Evolutionary conservation across 345 rosid species (phyloP).

Genomic region (Moricandia moricandioides): DNA sequence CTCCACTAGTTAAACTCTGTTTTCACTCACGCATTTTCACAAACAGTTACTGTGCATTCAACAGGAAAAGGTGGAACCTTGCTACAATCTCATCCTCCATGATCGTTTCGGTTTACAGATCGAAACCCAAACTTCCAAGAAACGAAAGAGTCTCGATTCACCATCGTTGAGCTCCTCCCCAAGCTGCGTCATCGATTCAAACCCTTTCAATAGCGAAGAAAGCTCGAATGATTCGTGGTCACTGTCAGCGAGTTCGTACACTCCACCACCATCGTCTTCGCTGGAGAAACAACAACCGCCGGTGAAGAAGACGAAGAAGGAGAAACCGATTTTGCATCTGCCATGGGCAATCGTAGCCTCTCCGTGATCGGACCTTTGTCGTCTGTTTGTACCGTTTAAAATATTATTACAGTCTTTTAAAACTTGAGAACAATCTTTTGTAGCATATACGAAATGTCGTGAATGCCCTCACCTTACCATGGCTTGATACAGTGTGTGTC

Average conservation of each 20-base stretch:
- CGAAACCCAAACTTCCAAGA: slow-evolving; percentile 21
- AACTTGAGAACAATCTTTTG: slow-evolving; percentile 10
- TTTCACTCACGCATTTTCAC: slow-evolving; percentile 10
- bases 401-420: neutral
- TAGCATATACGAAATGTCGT: slow-evolving; percentile 43
- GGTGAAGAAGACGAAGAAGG: slow-evolving; percentile 54
- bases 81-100: slow-evolving; percentile 52
- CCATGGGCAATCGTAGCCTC: slow-evolving; percentile 36
- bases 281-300: slow-evolving; percentile 38
- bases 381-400: slow-evolving; percentile 8
- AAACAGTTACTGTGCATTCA: neutral
- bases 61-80: slow-evolving; percentile 62
- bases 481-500: neutral
- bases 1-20: neutral
- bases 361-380: slow-evolving; percentile 25
- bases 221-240: slow-evolving; percentile 53
- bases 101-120: slow-evolving; percentile 10
- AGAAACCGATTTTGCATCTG: slow-evolving; percentile 28
- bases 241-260: slow-evolving; percentile 33
- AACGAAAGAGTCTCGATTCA: slow-evolving; percentile 53
- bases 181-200: slow-evolving; percentile 60
- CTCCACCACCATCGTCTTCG: slow-evolving; percentile 10
- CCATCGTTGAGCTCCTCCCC: slow-evolving; percentile 52
- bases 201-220: slow-evolving; percentile 44
- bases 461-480: slow-evolving; percentile 31